phyloP scores from a whole-genome alignment of 805 yeast genomes.

The Vanderwaltozyma yarrowii region DNA sequence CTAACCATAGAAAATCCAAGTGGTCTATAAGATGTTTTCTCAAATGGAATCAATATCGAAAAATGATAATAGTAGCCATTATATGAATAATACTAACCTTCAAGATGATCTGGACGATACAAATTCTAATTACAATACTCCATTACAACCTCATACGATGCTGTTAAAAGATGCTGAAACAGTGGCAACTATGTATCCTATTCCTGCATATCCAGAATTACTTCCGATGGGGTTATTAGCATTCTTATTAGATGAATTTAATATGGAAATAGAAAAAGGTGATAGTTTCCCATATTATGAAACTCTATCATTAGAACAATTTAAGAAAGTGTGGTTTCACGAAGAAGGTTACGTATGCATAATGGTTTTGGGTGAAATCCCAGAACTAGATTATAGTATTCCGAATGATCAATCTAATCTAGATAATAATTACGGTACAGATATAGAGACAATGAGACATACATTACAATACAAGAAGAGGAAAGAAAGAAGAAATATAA shows the following conservation, averaged over 20 bases:
- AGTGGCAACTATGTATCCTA: constrained; percentile 86
- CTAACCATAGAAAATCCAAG: too few species aligned
- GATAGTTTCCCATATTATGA: constrained; percentile 83
- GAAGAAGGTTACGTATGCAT: constrained; percentile 39
- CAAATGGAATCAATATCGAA: not conserved
- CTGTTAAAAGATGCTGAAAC: constrained; percentile 82
- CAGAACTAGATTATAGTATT: constrained; percentile 33
- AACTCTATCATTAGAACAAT: constrained; percentile 62
- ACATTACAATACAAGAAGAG: constrained; percentile 20
- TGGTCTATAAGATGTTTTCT: not conserved
- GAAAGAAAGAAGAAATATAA: constrained; percentile 20
- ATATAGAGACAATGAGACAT: constrained; percentile 16
- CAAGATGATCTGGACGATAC: not conserved
- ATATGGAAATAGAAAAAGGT: constrained; percentile 84
- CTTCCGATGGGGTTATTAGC: constrained; percentile 72
- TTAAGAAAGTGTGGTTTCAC: constrained; percentile 75
- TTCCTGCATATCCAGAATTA: constrained; percentile 43
- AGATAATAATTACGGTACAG: constrained; percentile 14
- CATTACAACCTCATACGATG: constrained; percentile 56
- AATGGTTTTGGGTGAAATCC: constrained; percentile 68
- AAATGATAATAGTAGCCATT: not conserved
- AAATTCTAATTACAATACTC: constrained; percentile 9
- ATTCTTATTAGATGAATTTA: constrained; percentile 83
- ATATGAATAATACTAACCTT: too few species aligned
- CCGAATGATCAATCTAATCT: constrained; percentile 10